Evolutionary conservation across 129 eudicot genomes (phyloP).

Genomic region (Tagetes patula): DNA sequence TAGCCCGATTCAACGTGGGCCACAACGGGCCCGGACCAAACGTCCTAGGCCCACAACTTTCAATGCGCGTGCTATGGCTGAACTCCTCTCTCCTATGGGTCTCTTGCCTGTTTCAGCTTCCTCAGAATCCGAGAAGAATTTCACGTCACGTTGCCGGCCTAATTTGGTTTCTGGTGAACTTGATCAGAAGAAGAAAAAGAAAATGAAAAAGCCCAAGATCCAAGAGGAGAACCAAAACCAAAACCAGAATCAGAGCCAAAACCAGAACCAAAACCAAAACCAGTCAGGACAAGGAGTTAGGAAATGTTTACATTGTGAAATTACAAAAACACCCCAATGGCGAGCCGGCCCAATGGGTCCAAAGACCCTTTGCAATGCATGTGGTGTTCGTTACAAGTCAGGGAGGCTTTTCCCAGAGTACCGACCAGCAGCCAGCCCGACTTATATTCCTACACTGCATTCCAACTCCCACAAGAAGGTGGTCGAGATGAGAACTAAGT

Average conservation of each 20-base stretch:
- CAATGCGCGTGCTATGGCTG: conserved; percentile 60
- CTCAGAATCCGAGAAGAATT: conserved; percentile 47
- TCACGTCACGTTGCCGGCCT: conserved; percentile 46
- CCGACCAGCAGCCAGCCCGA: conserved; percentile 97
- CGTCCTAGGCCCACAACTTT: conserved; percentile 84
- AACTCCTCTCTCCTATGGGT: conserved; percentile 49
- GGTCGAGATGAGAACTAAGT: conserved; percentile 79
- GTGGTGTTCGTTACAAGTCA: conserved; percentile 96
- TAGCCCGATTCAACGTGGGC: conserved; percentile 56
- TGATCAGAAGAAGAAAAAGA: conserved; percentile 62
- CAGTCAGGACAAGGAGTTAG: conserved; percentile 51
- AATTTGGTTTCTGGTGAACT: conserved; percentile 17
- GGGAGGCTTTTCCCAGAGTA: conserved; percentile 94
- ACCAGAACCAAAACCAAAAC: conserved; percentile 29
- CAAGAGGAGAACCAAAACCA: conserved; percentile 29
- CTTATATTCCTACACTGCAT: conserved; percentile 79
- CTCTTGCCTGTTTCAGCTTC: conserved; percentile 33
- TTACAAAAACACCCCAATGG: conserved; percentile 98
- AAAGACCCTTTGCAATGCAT: conserved; percentile 90
- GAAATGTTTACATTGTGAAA: conserved; percentile 94
- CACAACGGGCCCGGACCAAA: conserved; percentile 87
- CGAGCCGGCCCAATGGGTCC: conserved; percentile 99
- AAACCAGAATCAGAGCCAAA: conserved; percentile 12
- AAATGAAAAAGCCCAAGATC: conserved; percentile 39
- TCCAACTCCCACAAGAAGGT: conserved; percentile 98